phyloP scores from a whole-genome alignment of 768 basidiomycete species.

The Tulasnella sp. region DNA sequence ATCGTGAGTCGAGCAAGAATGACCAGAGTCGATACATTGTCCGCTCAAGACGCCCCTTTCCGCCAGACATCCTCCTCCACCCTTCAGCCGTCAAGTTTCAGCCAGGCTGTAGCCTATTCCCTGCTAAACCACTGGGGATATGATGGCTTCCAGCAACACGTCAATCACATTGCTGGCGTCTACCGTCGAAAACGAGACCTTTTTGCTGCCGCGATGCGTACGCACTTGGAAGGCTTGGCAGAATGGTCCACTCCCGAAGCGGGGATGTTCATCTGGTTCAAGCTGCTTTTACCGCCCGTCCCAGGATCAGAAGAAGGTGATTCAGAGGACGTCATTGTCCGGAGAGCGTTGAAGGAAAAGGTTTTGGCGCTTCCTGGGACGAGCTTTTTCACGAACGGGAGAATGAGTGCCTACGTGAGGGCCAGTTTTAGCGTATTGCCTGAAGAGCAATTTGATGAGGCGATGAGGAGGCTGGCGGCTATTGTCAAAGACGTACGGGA shows the following conservation, averaged over 20 bases:
- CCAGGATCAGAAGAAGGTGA: conserved; percentile 47
- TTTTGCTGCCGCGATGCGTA: conserved; percentile 70
- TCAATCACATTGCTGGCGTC: conserved; percentile 59
- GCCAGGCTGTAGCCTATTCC: conserved; percentile 57
- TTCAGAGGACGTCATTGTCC: conserved; percentile 66
- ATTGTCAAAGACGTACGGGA: conserved; percentile 6
- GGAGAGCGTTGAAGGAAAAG: conserved; percentile 69
- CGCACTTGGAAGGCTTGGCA: conserved; percentile 67
- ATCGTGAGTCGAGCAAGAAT: neutral
- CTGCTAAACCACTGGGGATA: conserved; percentile 73
- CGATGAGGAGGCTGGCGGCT: neutral
- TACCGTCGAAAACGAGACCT: conserved; percentile 69
- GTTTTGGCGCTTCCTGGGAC: conserved; percentile 91
- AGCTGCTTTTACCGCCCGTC: conserved; percentile 44
- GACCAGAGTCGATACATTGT: too few relatives aligned
- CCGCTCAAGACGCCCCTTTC: too few relatives aligned
- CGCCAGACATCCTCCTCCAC: conserved; percentile 53
- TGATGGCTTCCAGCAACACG: conserved; percentile 68
- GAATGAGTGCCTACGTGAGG: conserved; percentile 68
- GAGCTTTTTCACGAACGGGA: conserved; percentile 69
- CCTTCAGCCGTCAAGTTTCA: conserved; percentile 61
- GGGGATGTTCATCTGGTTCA: conserved; percentile 92
- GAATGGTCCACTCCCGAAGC: conserved; percentile 68
- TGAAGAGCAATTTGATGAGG: conserved; percentile 6
- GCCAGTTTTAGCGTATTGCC: conserved; percentile 70